phyloP scores from a whole-genome alignment of 2,329 filamentous ascomycete genomes.

The Colletotrichum shisoi region DNA sequence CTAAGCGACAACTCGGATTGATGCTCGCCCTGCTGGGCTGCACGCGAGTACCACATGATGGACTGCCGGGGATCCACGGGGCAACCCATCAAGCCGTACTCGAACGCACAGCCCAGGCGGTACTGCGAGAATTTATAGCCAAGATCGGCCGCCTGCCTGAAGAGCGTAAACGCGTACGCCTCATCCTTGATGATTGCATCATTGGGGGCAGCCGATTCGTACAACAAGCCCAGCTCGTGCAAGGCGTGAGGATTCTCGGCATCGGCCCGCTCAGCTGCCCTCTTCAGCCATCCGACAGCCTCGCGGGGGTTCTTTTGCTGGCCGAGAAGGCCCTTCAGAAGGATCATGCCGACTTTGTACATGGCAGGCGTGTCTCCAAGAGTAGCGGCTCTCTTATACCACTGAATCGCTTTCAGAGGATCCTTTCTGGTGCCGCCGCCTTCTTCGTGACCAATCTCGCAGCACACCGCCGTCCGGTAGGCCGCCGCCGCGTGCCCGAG shows the following conservation, averaged over 20 bases:
- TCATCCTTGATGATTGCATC: conserved; percentile 84
- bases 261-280: conserved; percentile 87
- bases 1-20: conserved; percentile 85
- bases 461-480: conserved; percentile 95
- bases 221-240: conserved; percentile 80
- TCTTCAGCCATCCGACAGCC: conserved; percentile 90
- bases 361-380: conserved; percentile 92
- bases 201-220: conserved; percentile 69
- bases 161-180: conserved; percentile 79
- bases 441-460: conserved; percentile 93
- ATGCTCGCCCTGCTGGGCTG: conserved; percentile 92
- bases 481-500: conserved; percentile 84
- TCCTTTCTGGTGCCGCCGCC: conserved; percentile 92
- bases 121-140: conserved; percentile 97
- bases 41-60: conserved; percentile 93
- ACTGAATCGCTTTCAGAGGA: conserved; percentile 92
- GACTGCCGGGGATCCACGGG: conserved; percentile 82
- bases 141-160: conserved; percentile 83
- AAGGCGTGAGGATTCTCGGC: conserved; percentile 91
- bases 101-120: conserved; percentile 84
- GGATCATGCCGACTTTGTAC: conserved; percentile 98
- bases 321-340: conserved; percentile 90
- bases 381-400: conserved; percentile 93
- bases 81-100: conserved; percentile 86
- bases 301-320: conserved; percentile 84